phyloP scores from a whole-genome alignment of 805 yeast species.

The Maudiozyma barnettii region DNA sequence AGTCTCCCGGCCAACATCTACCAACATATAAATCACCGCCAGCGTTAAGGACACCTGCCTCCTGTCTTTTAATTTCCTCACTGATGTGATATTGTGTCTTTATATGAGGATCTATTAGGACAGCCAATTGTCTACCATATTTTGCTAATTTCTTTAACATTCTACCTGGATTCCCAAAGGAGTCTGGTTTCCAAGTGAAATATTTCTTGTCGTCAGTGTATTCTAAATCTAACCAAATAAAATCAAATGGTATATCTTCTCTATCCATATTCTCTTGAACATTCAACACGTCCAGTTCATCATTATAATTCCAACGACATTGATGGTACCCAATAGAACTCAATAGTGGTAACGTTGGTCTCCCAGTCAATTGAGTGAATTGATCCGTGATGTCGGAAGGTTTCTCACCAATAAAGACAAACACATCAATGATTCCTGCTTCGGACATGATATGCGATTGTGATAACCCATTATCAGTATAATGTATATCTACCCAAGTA shows the following conservation, averaged over 20 bases:
- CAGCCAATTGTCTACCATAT: conserved; percentile 72
- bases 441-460: conserved; percentile 91
- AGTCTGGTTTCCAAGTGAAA: conserved; percentile 77
- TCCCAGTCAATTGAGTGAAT: conserved; percentile 68
- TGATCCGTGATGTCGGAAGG: conserved; percentile 47
- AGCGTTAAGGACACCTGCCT: conserved; percentile 39
- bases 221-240: conserved; percentile 91
- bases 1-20: conserved; percentile 97
- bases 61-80: conserved; percentile 35
- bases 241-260: conserved; percentile 72
- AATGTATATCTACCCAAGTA: conserved; percentile 67
- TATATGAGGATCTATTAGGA: conserved; percentile 87
- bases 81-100: conserved; percentile 63
- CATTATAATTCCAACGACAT: conserved; percentile 95
- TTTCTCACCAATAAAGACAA: conserved; percentile 52
- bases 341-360: conserved; percentile 58
- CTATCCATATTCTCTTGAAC: conserved; percentile 64
- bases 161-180: conserved; percentile 63
- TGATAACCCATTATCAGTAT: conserved; percentile 19
- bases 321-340: conserved; percentile 89
- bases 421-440: conserved; percentile 70
- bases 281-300: conserved; percentile 72
- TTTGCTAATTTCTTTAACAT: conserved; percentile 58
- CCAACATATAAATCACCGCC: conserved; percentile 54
- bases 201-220: conserved; percentile 80